Conservation (phyloP, 371 early-diverging fungal genomes). For the Nematocida sp. region DNA sequence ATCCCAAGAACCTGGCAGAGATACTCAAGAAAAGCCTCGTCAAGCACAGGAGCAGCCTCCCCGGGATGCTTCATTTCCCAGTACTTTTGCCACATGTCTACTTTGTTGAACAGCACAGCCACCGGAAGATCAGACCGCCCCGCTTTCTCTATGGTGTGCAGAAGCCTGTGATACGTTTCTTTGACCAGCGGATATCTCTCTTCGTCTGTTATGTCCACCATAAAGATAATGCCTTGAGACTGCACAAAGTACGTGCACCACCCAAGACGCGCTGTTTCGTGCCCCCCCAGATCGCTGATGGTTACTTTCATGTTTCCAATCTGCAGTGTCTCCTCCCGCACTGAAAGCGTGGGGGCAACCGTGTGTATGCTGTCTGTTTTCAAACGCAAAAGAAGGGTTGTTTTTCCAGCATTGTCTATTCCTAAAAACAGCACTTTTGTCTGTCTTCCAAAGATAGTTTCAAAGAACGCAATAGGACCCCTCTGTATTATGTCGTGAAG, state of each 20-base stretch:
- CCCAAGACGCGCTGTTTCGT: constrained; percentile 59
- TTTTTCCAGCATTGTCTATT: constrained; percentile 98
- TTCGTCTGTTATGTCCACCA: constrained; percentile 62
- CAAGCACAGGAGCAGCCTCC: constrained; percentile 26
- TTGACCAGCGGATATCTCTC: constrained; percentile 60
- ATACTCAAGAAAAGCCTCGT: constrained; percentile 46
- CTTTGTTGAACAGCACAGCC: constrained; percentile 65
- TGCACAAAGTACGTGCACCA: constrained; percentile 64
- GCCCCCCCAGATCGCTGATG: constrained; percentile 64
- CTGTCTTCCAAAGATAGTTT: constrained; percentile 69
- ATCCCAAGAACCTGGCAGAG: constrained; percentile 55
- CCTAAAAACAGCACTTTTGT: constrained; percentile 97
- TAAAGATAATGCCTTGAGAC: constrained; percentile 65
- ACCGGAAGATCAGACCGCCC: constrained; percentile 56
- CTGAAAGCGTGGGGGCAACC: constrained; percentile 87
- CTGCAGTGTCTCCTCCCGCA: constrained; percentile 56
- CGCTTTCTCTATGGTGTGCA: constrained; percentile 43
- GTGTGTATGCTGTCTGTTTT: constrained; percentile 91
- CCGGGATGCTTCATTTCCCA: constrained; percentile 18
- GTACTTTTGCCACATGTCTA: constrained; percentile 57
- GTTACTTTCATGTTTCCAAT: constrained; percentile 63
- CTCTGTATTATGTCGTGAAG: constrained; percentile 37
- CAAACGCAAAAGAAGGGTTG: constrained; percentile 93
- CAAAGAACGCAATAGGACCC: constrained; percentile 51
- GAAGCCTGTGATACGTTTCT: constrained; percentile 58